Conservation (phyloP, 2,329 filamentous ascomycete genomes). For the Chrysoporthe deuterocubensis region DNA sequence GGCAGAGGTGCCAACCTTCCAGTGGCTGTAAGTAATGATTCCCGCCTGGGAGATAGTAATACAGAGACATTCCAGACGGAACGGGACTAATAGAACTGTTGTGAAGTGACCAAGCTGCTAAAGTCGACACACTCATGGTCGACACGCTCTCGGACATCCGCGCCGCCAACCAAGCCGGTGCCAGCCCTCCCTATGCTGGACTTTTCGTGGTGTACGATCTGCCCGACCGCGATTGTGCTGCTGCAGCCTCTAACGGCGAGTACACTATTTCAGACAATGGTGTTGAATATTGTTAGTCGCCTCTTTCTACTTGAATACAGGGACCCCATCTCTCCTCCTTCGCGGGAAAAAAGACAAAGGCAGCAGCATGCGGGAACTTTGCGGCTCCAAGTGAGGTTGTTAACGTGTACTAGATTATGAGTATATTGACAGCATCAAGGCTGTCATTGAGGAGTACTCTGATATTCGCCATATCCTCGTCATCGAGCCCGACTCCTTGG, state of each 20-base stretch:
- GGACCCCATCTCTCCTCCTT: background rate
- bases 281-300: slow-evolving; percentile 45
- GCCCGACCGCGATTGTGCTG: slow-evolving; percentile 62
- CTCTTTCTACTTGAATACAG: slow-evolving; percentile 46
- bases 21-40: slow-evolving; percentile 50
- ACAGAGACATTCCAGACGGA: background rate
- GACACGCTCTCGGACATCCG: slow-evolving; percentile 46
- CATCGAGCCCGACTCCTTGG: slow-evolving; percentile 61
- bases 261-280: slow-evolving; percentile 54
- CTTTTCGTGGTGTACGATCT: slow-evolving; percentile 62
- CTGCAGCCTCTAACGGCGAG: slow-evolving; percentile 61
- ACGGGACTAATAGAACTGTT: background rate
- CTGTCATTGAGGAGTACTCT: slow-evolving; percentile 46
- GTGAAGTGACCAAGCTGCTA: slow-evolving; percentile 52
- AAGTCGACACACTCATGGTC: slow-evolving; percentile 50
- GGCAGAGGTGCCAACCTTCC: slow-evolving; percentile 56
- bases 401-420: slow-evolving; percentile 49
- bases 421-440: slow-evolving; percentile 56
- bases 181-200: slow-evolving; percentile 44
- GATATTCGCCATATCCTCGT: slow-evolving; percentile 50
- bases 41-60: background rate
- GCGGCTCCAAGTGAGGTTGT: slow-evolving; percentile 43
- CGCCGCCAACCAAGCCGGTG: slow-evolving; percentile 36
- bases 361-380: too few species aligned
- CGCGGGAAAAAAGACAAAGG: too few species aligned